A percentile compares a stretch with the other conserved stretches of the same genome.
These are phyloP conservation scores for Suillus occidentalis DNA, from an alignment of 768 basidiomycete species.

Conservation along the genomic window DNA sequence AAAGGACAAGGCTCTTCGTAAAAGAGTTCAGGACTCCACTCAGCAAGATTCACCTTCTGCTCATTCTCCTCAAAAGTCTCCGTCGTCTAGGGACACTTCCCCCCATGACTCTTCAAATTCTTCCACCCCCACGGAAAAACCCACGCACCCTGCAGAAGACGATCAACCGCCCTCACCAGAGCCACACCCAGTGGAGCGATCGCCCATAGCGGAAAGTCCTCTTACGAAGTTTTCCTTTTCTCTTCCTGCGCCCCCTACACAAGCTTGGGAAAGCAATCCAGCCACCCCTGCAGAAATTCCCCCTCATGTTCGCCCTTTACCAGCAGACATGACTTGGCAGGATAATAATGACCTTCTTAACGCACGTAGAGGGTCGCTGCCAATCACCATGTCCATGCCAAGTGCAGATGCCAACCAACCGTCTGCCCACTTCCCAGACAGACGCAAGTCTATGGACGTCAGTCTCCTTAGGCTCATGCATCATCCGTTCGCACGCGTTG, in stretches of 20 bases:
- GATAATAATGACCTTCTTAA: slow-evolving; percentile 34
- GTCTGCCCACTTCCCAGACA: slow-evolving; percentile 35
- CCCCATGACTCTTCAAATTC: slow-evolving; percentile 31
- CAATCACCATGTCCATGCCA: slow-evolving; percentile 32
- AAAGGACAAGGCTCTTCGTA: slow-evolving; percentile 73
- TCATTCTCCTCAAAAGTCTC: slow-evolving; percentile 12
- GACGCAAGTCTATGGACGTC: slow-evolving; percentile 40
- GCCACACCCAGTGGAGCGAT: slow-evolving; percentile 5
- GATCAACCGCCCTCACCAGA: slow-evolving; percentile 10
- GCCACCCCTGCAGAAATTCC: slow-evolving; percentile 26
- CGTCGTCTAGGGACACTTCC: slow-evolving; percentile 24
- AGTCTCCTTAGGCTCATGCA: slow-evolving; percentile 56
- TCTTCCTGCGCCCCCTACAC: slow-evolving; percentile 18
- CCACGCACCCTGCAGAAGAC: slow-evolving; percentile 23
- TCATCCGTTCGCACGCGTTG: slow-evolving; percentile 33
- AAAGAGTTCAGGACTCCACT: slow-evolving; percentile 39
- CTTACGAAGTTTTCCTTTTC: slow-evolving; percentile 26
- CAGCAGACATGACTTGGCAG: slow-evolving; percentile 22
- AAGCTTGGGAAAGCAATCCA: slow-evolving; percentile 36
- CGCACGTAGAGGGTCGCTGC: slow-evolving; percentile 56
- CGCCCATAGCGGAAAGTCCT: slow-evolving; percentile 11
- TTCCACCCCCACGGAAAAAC: slow-evolving; percentile 44
- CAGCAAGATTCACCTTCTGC: slow-evolving; percentile 18
- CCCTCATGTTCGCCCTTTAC: slow-evolving; percentile 25
- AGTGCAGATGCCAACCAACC: slow-evolving; percentile 35